Evolutionary conservation across 176 grass and related monocot genomes (phyloP), one percentile per base, ranked within the genome.

Genomic region (Aegilops umbellulata): DNA sequence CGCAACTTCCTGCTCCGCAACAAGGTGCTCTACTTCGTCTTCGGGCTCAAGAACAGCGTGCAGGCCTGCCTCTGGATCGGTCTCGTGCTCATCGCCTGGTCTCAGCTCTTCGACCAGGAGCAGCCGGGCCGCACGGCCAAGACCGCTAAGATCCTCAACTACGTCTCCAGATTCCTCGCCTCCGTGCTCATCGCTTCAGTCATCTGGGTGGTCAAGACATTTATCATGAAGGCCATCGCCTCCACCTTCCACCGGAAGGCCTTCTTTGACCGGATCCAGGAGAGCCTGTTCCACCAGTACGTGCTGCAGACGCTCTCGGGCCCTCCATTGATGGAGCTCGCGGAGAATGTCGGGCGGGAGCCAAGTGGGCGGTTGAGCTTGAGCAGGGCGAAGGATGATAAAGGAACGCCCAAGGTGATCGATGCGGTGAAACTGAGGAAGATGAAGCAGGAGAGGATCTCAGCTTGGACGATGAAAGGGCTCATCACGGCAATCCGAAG

Each of bases 191-290:
- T 92, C 47, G 92, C 90, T 2, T 92, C 88, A 1, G 39, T 94
- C 57, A 86, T 97, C 78, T 97, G 94, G 94, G 27, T 97, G 24
- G 41, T 88, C 74, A 99, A 99, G 79, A 99, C 88, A 0, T 91
- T 95, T 41, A 47, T 94, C 86, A 95, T 99, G 97, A 99, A 99
- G 90, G 25, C 95, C 31, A 67, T 99, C 1, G 97, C 97, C 1
- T 95, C 97, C 58, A 87, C 92, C 1, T 99, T 99, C 82, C 97
- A 99, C 69, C 88, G 94, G 61, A 99, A 92, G 84, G 69, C 88
- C 7, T 99, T 96, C 82, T 99, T 99, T 14, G 97, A 99, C n/a
- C 83, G 97, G 78, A 99, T 99, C 79, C 97, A 96, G 69, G 97
- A 96, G 84, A 94, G 90, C 30, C 80, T 99, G 22, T 99, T 94